phyloP scores from a whole-genome alignment of 2,329 filamentous ascomycete genomes.

The Zymoseptoria ardabiliae region DNA sequence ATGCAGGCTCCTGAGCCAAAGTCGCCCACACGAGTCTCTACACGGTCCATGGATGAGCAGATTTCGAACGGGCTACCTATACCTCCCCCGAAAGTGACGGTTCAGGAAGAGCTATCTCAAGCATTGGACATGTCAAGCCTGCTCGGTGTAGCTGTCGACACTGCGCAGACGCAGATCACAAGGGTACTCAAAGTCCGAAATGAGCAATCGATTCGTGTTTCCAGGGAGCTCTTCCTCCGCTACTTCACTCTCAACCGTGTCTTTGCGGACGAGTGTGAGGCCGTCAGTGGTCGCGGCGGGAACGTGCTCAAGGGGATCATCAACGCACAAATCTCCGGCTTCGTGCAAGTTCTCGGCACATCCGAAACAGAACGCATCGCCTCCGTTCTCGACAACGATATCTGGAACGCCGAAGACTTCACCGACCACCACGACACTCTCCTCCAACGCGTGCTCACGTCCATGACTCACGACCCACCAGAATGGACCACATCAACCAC shows the following conservation, averaged over 20 bases:
- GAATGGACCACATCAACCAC: slow-evolving; percentile 55
- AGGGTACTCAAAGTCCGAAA: slow-evolving; percentile 70
- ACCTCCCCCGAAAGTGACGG: slow-evolving; percentile 10
- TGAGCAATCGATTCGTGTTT: slow-evolving; percentile 62
- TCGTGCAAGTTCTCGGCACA: slow-evolving; percentile 64
- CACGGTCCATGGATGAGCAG: slow-evolving; percentile 27
- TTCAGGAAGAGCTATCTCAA: slow-evolving; percentile 69
- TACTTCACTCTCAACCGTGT: slow-evolving; percentile 77
- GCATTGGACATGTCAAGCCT: slow-evolving; percentile 70
- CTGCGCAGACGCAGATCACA: slow-evolving; percentile 64
- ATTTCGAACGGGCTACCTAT: slow-evolving; percentile 31
- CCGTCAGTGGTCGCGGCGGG: slow-evolving; percentile 71
- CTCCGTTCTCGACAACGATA: slow-evolving; percentile 70
- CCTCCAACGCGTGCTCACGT: slow-evolving; percentile 58
- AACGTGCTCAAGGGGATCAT: slow-evolving; percentile 70
- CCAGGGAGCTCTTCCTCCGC: slow-evolving; percentile 63
- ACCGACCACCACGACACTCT: slow-evolving; percentile 52
- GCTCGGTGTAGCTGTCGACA: slow-evolving; percentile 71
- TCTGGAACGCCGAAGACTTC: slow-evolving; percentile 74
- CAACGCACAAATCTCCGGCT: slow-evolving; percentile 74
- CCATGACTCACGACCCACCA: slow-evolving; percentile 62
- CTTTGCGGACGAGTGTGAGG: slow-evolving; percentile 81
- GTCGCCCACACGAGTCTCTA: slow-evolving; percentile 14
- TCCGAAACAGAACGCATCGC: slow-evolving; percentile 66
- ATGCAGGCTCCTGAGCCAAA: slow-evolving; percentile 42